Evolutionary conservation across 2,329 filamentous ascomycete genomes (phyloP), one percentile per base, ranked within the genome.

Genomic region (Leptographium lundbergii): DNA sequence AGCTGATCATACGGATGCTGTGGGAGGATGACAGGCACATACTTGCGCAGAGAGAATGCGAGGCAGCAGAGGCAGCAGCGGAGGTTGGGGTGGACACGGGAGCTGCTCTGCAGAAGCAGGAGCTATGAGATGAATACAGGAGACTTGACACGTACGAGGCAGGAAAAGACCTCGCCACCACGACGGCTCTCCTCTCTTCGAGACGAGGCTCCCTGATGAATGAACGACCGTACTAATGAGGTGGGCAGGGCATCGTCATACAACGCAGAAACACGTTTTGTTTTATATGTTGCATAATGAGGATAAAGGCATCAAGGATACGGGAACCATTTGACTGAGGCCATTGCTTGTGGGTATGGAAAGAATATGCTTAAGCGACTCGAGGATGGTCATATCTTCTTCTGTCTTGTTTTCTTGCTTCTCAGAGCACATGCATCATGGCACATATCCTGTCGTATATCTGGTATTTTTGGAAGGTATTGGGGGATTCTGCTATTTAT

Each of bases 1-100:
- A 77, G 63, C 66, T 72, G 13, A 72, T 82, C n/a, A 72, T 77
- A 39, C 62, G 60, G 27, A 58, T 52, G 48, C 45, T 64, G 4
- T 63, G 61, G 59, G 60, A 61, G 11, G 53, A 58, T 10, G 61
- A 63, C 24, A 27, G 52, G 19, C 55, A 29, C 3, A n/a, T 25
- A n/a, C 45, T 57, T 7, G 39, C 14, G 2, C 19, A 36, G n/a
- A 36, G 36, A 19, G 32, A 45, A 14, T 24, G 22, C n/a, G 54
- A 32, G 19, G 22, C 42, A 6, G 19, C 25, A n/a, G 51, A 4
- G 51, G 32, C 17, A n/a, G 27, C 19, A 2, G 48, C 19, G 14
- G 22, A 14, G 24, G 48, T 25, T 5, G 25, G 17, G 25, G 48
- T 25, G 48, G 22, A 51, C 10, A 7, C 48, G 11, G 48, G 6